These are phyloP conservation scores for Mrakia hoshinonis DNA, from an alignment of 768 basidiomycete species.

Conservation along the genomic window DNA sequence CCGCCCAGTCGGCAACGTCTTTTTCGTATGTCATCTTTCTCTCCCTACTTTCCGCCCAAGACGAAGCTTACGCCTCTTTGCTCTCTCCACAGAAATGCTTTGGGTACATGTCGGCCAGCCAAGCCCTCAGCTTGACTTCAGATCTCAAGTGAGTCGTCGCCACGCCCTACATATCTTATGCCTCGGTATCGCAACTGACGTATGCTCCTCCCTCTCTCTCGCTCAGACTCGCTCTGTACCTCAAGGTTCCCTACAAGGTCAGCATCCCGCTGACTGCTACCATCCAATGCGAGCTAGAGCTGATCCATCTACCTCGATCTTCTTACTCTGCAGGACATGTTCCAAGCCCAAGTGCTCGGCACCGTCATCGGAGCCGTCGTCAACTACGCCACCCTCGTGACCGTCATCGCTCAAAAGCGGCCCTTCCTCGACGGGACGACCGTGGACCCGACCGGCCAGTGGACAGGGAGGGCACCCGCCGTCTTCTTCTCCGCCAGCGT, in stretches of 20 bases:
- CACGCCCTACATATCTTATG: background rate
- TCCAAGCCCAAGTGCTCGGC: conserved; percentile 38
- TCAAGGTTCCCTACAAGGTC: conserved; percentile 14
- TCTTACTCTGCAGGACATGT: conserved; percentile 35
- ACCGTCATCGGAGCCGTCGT: conserved; percentile 39
- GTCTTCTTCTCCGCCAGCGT: conserved; percentile 41
- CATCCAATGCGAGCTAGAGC: background rate
- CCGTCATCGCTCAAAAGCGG: conserved; percentile 38
- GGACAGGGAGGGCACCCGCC: conserved; percentile 30
- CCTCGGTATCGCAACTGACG: conserved; percentile 14
- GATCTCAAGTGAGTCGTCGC: conserved; percentile 41
- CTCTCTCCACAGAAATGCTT: conserved; percentile 19
- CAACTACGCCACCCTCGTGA: conserved; percentile 39
- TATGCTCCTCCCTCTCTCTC: background rate
- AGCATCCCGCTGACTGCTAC: background rate
- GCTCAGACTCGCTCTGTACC: conserved; percentile 33
- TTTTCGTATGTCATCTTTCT: conserved; percentile 23
- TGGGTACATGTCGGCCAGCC: conserved; percentile 41
- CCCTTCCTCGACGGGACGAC: conserved; percentile 38
- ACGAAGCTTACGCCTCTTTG: background rate
- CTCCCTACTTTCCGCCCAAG: background rate
- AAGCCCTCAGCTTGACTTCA: conserved; percentile 37
- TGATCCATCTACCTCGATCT: too few relatives aligned
- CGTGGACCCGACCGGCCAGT: conserved; percentile 32
- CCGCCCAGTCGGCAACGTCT: conserved; percentile 28